phyloP scores from a whole-genome alignment of 2,329 filamentous ascomycete genomes.

The Diaporthe ampelina region DNA sequence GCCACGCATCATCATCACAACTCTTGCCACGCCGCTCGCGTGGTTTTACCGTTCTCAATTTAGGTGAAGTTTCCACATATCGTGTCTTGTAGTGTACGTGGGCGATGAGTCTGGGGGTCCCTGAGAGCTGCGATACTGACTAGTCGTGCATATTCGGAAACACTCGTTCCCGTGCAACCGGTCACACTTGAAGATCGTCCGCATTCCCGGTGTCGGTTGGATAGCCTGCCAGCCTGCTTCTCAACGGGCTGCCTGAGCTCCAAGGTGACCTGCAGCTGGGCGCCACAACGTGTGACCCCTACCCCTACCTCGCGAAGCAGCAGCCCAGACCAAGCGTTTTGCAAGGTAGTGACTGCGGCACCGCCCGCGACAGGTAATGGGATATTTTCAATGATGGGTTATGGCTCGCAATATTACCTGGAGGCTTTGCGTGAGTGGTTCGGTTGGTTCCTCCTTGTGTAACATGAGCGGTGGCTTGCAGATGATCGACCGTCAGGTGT shows the following conservation, averaged over 20 bases:
- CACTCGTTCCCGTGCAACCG: conserved; percentile 29
- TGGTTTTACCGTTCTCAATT: conserved; percentile 13
- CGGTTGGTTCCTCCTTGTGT: conserved; percentile 38
- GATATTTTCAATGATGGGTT: not conserved
- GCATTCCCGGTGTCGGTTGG: conserved; percentile 15
- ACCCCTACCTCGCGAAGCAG: not conserved
- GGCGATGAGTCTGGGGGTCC: conserved; percentile 13
- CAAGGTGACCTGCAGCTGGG: not conserved
- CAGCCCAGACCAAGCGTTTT: conserved; percentile 17
- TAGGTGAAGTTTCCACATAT: conserved; percentile 12
- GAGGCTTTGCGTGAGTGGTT: conserved; percentile 10
- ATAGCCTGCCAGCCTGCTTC: conserved; percentile 16
- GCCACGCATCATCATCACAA: conserved; percentile 1
- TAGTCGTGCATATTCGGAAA: conserved; percentile 29
- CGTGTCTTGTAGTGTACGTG: conserved; percentile 6
- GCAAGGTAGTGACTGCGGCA: conserved; percentile 7
- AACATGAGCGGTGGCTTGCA: conserved; percentile 38
- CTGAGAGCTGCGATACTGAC: conserved; percentile 15
- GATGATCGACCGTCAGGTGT: conserved; percentile 29
- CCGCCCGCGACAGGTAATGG: not conserved
- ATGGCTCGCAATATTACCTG: not conserved
- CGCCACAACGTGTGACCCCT: not conserved
- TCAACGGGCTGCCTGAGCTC: conserved; percentile 8
- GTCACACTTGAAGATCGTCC: conserved; percentile 31
- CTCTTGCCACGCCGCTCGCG: conserved; percentile 8